Conservation (phyloP, 2,329 filamentous ascomycete genomes). For the Neoscytalidium dimidiatum region DNA sequence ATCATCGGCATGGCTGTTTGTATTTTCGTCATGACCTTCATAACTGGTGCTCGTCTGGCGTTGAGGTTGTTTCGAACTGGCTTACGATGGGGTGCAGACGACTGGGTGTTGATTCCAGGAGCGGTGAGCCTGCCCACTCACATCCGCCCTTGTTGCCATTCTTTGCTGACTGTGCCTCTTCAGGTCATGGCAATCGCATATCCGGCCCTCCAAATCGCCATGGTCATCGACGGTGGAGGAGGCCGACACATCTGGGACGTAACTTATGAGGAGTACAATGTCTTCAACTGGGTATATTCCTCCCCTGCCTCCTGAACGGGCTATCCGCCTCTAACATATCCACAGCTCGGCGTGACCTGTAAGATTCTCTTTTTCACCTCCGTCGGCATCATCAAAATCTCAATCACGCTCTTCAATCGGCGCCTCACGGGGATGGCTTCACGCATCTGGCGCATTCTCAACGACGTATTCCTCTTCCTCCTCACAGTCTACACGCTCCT, state of each 20-base stretch:
- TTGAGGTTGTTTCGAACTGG: slow-evolving; percentile 29
- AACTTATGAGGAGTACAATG: slow-evolving; percentile 36
- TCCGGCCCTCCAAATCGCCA: slow-evolving; percentile 30
- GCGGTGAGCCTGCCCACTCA: slow-evolving; percentile 27
- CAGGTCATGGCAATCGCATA: slow-evolving; percentile 30
- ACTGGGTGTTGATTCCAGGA: slow-evolving; percentile 36
- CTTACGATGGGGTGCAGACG: slow-evolving; percentile 36
- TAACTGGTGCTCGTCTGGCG: slow-evolving; percentile 32
- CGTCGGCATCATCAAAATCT: slow-evolving; percentile 40
- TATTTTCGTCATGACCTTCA: slow-evolving; percentile 30
- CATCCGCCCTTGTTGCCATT: not conserved
- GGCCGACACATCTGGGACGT: slow-evolving; percentile 34
- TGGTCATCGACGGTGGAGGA: slow-evolving; percentile 28
- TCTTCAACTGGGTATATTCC: slow-evolving; percentile 24
- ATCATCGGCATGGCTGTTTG: slow-evolving; percentile 32
- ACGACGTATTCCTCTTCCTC: slow-evolving; percentile 34
- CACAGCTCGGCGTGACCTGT: slow-evolving; percentile 25
- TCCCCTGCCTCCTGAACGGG: too few relatives aligned
- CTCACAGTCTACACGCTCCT: slow-evolving; percentile 31
- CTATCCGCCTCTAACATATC: not conserved
- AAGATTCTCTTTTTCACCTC: slow-evolving; percentile 32
- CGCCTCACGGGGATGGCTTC: slow-evolving; percentile 36
- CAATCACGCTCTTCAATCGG: slow-evolving; percentile 41
- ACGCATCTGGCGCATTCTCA: slow-evolving; percentile 31
- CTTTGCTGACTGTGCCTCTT: not conserved